These are phyloP conservation scores for Zygoascus flipseniorum DNA, from an alignment of 805 yeast species.

Conservation along the genomic window DNA sequence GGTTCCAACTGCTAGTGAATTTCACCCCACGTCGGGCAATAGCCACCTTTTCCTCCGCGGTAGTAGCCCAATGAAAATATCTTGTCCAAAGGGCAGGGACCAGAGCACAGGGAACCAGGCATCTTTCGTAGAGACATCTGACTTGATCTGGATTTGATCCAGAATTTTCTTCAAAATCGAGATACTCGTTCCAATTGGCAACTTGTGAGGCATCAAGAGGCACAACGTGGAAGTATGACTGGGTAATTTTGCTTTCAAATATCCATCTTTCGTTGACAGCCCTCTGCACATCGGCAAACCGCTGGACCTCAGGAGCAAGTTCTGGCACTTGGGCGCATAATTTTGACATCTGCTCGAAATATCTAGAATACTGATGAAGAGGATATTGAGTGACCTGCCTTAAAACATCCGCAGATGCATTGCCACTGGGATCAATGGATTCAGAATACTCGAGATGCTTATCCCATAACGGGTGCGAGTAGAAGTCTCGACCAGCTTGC, in stretches of 20 bases:
- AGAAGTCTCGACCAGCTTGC: slow-evolving; percentile 59
- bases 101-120: slow-evolving; percentile 47
- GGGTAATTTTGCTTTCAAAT: slow-evolving; percentile 58
- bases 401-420: slow-evolving; percentile 34
- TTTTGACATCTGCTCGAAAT: slow-evolving; percentile 37
- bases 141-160: slow-evolving; percentile 23
- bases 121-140: slow-evolving; percentile 55
- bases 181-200: slow-evolving; percentile 54
- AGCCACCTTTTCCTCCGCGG: slow-evolving; percentile 30
- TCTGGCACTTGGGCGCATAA: slow-evolving; percentile 9
- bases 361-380: slow-evolving; percentile 79
- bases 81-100: slow-evolving; percentile 61
- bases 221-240: slow-evolving; percentile 47
- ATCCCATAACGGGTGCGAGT: slow-evolving; percentile 82
- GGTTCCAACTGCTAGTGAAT: slow-evolving; percentile 25
- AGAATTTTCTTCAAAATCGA: slow-evolving; percentile 42
- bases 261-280: slow-evolving; percentile 61
- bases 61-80: slow-evolving; percentile 44
- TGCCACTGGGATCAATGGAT: slow-evolving; percentile 31
- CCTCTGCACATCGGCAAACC: slow-evolving; percentile 40
- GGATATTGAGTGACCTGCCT: slow-evolving; percentile 41
- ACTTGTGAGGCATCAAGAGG: slow-evolving; percentile 40
- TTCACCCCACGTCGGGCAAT: slow-evolving; percentile 45
- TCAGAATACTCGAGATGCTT: slow-evolving; percentile 53
- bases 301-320: slow-evolving; percentile 14